A percentile compares a stretch with the other conserved stretches of the same genome.
phyloP scores from a whole-genome alignment of 352 stramenopile species.

The Aphanomyces stellatus region DNA sequence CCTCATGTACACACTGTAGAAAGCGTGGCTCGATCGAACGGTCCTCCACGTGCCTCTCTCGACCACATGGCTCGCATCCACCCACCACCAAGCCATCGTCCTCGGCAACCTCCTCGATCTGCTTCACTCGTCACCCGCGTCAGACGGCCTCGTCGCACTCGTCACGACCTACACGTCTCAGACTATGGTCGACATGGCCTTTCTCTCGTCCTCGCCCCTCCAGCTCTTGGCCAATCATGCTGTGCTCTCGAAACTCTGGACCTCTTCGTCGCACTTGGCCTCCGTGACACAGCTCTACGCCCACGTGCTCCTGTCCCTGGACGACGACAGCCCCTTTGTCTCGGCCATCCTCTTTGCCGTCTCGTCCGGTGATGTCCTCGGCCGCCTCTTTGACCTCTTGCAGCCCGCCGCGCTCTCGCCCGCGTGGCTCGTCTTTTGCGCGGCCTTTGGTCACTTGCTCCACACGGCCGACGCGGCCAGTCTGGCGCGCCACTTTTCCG shows the following conservation, averaged over 20 bases:
- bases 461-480: background rate
- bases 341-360: background rate
- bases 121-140: too few relatives aligned
- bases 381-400: background rate
- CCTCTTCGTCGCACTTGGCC: background rate
- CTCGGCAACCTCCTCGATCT: conserved; percentile 19
- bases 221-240: background rate
- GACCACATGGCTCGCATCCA: background rate
- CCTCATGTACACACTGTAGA: background rate
- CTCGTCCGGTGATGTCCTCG: background rate
- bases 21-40: background rate
- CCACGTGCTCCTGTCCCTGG: conserved; percentile 1
- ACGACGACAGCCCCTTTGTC: background rate
- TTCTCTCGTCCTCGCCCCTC: too few relatives aligned
- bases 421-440: conserved; percentile 8
- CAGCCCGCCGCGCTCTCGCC: background rate
- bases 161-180: too few relatives aligned
- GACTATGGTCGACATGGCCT: too few relatives aligned
- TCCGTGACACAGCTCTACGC: conserved; percentile 6
- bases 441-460: conserved; percentile 1
- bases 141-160: too few relatives aligned
- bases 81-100: background rate
- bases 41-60: background rate
- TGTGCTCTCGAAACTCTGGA: background rate
- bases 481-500: background rate